phyloP scores from a whole-genome alignment of 116 monocot genomes.

The Trichopus zeylanicus region DNA sequence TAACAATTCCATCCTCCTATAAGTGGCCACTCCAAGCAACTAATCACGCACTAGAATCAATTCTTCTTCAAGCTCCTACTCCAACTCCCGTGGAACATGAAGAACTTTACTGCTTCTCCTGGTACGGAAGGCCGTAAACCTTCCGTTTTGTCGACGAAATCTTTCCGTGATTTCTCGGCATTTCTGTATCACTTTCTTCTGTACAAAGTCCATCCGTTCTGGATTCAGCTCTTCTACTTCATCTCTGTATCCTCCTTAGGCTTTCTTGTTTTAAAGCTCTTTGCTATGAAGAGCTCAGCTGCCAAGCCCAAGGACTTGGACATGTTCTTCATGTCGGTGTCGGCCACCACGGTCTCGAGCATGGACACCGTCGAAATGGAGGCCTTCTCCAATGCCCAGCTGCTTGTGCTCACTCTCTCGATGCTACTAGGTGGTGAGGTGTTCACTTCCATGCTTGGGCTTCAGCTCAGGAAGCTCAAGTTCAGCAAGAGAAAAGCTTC shows the following conservation, averaged over 20 bases:
- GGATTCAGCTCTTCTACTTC: conserved; percentile 41
- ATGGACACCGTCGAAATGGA: conserved; percentile 43
- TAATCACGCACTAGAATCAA: no score
- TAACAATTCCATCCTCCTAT: no score
- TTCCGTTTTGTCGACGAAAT: no score
- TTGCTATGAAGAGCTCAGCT: conserved; percentile 9
- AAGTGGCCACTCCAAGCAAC: no score
- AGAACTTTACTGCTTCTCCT: no score
- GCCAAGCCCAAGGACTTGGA: conserved; percentile 23
- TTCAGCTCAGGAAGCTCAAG: conserved; percentile 10
- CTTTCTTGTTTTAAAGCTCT: conserved; percentile 12
- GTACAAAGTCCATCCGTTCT: conserved; percentile 20
- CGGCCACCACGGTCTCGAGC: conserved; percentile 50
- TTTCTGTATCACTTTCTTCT: conserved; percentile 10
- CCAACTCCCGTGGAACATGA: no score
- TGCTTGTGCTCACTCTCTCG: conserved; percentile 32
- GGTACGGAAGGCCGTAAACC: no score
- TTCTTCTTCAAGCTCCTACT: no score
- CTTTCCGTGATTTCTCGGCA: background rate
- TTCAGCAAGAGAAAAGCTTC: no score
- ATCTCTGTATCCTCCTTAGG: conserved; percentile 23
- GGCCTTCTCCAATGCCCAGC: conserved; percentile 45
- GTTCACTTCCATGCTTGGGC: conserved; percentile 39
- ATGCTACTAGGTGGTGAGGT: conserved; percentile 62
- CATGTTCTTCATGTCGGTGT: conserved; percentile 53